Evolutionary conservation across 768 basidiomycete species (phyloP).

Genomic region (Trametes villosa): DNA sequence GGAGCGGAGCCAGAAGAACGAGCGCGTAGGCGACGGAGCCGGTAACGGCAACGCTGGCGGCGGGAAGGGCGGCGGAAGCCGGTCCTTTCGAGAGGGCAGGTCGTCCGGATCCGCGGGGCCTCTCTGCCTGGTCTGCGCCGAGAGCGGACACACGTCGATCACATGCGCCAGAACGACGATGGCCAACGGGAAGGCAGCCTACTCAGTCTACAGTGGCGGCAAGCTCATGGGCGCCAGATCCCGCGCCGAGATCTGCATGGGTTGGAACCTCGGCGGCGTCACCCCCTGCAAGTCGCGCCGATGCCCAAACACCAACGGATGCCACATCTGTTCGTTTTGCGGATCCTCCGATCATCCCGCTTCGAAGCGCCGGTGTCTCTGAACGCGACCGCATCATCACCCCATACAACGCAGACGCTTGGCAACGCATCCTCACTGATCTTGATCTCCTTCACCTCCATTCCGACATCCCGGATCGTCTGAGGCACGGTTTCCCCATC

Average conservation of each 20-base stretch:
- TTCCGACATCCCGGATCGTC: neutral
- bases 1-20: neutral
- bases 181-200: neutral
- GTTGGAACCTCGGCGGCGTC: neutral
- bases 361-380: neutral
- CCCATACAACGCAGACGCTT: neutral
- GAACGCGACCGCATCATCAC: constrained; percentile 13
- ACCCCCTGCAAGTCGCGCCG: neutral
- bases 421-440: neutral
- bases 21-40: too few relatives aligned
- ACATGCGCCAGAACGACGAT: neutral
- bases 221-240: neutral
- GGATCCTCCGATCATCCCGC: constrained; percentile 9
- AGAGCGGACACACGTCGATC: neutral
- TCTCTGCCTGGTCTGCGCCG: constrained; percentile 1
- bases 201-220: neutral
- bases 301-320: neutral
- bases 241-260: neutral
- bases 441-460: neutral
- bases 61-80: neutral
- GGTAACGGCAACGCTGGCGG: too few relatives aligned
- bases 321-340: constrained; percentile 10
- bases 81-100: constrained; percentile 7
- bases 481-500: constrained; percentile 4
- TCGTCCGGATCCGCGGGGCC: neutral